Conservation (phyloP, 495 filamentous ascomycete species). For the Emericellopsis terricola region DNA sequence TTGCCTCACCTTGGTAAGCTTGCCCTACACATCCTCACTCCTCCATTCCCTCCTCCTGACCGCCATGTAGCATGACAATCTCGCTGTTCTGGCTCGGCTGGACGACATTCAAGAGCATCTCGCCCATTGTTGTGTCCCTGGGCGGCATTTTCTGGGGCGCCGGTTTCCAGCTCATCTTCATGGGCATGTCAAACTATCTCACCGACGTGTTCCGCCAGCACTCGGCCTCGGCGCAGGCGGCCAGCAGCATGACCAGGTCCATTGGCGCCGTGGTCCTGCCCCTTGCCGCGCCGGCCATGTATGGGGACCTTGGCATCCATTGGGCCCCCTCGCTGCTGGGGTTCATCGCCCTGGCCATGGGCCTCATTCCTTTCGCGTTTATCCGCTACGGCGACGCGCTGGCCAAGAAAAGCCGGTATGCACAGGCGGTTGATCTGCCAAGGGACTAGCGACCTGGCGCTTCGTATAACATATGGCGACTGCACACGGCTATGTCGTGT, state of each 20-base stretch:
- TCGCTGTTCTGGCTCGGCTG: conserved; percentile 49
- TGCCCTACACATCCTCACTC: conserved; percentile 6
- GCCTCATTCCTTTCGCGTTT: conserved; percentile 17
- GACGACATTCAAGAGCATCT: conserved; percentile 25
- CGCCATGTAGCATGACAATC: conserved; percentile 14
- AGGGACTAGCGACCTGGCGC: too few species aligned
- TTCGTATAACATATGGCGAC: too few species aligned
- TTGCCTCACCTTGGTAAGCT: conserved; percentile 15
- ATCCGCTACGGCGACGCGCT: conserved; percentile 14
- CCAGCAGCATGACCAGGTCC: conserved; percentile 3
- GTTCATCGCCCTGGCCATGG: conserved; percentile 17
- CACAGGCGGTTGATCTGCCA: too few species aligned
- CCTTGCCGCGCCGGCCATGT: conserved; percentile 24
- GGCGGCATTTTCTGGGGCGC: conserved; percentile 27
- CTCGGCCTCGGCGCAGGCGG: conserved; percentile 17
- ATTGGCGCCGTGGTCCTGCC: conserved; percentile 3
- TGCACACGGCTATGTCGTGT: too few species aligned
- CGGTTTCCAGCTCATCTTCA: conserved; percentile 34
- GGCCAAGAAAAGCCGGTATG: not conserved
- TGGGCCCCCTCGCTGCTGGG: conserved; percentile 26
- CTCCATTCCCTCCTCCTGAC: not conserved
- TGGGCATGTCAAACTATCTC: conserved; percentile 42
- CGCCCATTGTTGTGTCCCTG: conserved; percentile 30
- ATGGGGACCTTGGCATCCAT: conserved; percentile 19
- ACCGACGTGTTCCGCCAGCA: conserved; percentile 36